Conservation (phyloP, 2,329 filamentous ascomycete genomes). For the Neurospora sp. region DNA sequence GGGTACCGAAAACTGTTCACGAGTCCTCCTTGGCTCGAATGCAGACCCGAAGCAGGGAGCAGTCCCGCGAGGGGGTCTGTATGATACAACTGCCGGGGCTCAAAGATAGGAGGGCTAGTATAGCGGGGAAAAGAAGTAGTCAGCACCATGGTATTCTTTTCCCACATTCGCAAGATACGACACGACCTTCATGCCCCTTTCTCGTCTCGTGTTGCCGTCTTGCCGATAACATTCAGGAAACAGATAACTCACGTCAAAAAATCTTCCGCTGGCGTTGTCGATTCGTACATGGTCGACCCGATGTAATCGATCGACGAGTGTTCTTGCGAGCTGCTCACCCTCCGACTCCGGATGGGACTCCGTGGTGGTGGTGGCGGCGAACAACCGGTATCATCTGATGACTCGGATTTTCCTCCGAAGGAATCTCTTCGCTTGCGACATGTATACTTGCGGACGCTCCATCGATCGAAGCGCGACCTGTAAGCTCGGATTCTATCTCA, state of each 20-base stretch:
- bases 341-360: neutral
- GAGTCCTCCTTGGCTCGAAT: neutral
- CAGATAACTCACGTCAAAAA: neutral
- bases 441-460: conserved; percentile 39
- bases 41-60: neutral
- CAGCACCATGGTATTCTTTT: neutral
- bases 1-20: neutral
- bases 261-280: neutral
- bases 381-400: conserved; percentile 1
- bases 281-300: neutral
- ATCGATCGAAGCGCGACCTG: conserved; percentile 36
- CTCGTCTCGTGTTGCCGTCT: neutral
- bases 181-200: neutral
- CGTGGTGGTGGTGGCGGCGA: conserved; percentile 1
- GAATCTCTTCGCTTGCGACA: conserved; percentile 17
- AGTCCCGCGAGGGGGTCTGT: neutral
- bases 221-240: neutral
- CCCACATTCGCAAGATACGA: neutral
- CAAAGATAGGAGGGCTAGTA: neutral
- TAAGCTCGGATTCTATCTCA: conserved; percentile 30
- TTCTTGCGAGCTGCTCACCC: neutral
- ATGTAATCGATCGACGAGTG: neutral
- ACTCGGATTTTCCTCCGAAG: neutral
- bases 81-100: neutral
- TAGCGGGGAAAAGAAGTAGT: neutral